Base-by-base conservation (phyloP, 192 early-diverging fungal species). In the Coemansia reversa region DNA sequence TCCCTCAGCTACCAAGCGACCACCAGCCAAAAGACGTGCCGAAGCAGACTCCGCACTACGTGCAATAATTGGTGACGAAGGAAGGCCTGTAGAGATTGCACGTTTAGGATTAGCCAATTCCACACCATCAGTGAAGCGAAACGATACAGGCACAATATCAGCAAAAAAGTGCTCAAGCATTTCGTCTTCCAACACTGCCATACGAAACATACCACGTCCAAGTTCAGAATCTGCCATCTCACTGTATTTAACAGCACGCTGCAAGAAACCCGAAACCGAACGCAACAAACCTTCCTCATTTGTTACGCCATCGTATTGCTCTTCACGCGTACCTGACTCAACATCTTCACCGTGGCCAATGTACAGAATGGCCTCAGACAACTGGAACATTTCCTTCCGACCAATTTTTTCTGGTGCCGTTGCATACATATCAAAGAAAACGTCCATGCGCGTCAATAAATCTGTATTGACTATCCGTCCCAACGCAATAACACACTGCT, bases 381-480 rank as follows among this genome's bases (percentile, higher is more conserved):
- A 79, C 45, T 88, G 85, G 61, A 95, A 87, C 32, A 94, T 84
- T 58, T 98, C 91, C 32, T 91, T 84, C 30, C 92, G 86, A 29
- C 63, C 85, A 50, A 96, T 72, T 12, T 79, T 67, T 1, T 84
- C 87, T 52, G 90, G 83, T 29, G 76, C 71, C 60, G 92, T 84
- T 66, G 93, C 91, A 65, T 93, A 93, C 58, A 95, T 70, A 18
- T 87, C 83, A 66, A 94, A 98, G 63, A 96, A 96, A 30, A 91
- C 70, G 25, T 87, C 85, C 67, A 95, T 88, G 1, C 86, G 85
- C 1, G 84, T 88, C 74, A 92, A 86, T 60, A 94, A 64, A 58
- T 94, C 94, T 20, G 86, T 83, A 66, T 88, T 85, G 51, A 92
- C 86, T 23, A 92, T 81, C 54, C 90, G 76, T 9, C 88, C 88